Base-by-base conservation (phyloP, 805 yeast species). In the Ogataea ramenticola region DNA sequence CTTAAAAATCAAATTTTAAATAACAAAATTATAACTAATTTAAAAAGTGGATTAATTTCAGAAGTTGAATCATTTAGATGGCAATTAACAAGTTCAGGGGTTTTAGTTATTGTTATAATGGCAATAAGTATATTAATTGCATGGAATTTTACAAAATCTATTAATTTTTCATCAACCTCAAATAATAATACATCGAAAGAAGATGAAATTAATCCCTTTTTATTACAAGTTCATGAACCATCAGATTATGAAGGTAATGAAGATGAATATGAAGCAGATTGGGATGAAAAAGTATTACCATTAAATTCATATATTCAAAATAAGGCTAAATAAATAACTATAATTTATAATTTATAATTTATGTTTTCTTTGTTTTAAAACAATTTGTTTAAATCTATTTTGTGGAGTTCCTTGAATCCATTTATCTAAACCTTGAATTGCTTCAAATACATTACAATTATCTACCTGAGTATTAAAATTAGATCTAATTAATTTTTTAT, bases 31-130 rank as follows among this genome's bases (percentile, higher is more conserved):
- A 78, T 86, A 21, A 85, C 93, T 4, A 85, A 85, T 51, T 72
- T 93, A 52, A 79, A 81, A 48, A 80, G 93, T 30, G 93, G 86
- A 8, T 75, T 89, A 58, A 79, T 87, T 57, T 82, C 93, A 0
- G 93, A 88, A 45, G 86, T 88, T 45, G 99, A 91, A 64, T 79
- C 82, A 46, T 71, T 91, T 48, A 72, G 98, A 54, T 91, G 99
- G 99, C 88, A 87, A 56, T 79, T 91, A 38, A 89, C 96, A 1
- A 72, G 96, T 45, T 77, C 93, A 60, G 97, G 97, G 10, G 67
- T 93, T 30, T 70, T 86, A 37, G 86, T 93, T 2, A 81, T 89
- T 30, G 62, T 85, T 20, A 68, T 80, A 1, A 71, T 83, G 49
- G 86, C 86, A 1, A 75, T 79, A 44, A 70, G 79, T 20, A 70